Evolutionary conservation across 768 basidiomycete species (phyloP).

Genomic region (Leccinum imitatum): DNA sequence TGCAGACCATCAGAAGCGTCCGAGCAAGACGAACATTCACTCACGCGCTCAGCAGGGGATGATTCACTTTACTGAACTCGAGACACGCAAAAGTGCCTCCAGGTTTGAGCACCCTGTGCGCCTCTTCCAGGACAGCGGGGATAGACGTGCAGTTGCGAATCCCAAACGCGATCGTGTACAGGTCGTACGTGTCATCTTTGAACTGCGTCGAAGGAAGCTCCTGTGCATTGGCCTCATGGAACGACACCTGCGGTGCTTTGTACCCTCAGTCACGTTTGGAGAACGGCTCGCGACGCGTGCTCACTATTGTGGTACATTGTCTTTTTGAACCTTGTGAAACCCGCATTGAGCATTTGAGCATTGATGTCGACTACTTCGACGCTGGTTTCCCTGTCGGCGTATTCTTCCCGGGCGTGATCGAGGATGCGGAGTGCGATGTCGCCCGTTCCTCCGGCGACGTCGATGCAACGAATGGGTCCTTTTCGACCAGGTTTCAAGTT

Average conservation of each 20-base stretch:
- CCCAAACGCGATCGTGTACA: conserved; percentile 98
- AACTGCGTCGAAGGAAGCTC: conserved; percentile 65
- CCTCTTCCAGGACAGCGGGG: conserved; percentile 83
- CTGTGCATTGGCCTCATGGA: conserved; percentile 93
- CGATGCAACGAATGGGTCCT: conserved; percentile 79
- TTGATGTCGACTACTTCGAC: conserved; percentile 96
- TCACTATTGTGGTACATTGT: conserved; percentile 98
- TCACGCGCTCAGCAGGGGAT: conserved; percentile 83
- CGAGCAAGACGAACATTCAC: conserved; percentile 31
- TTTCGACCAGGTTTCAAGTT: conserved; percentile 72
- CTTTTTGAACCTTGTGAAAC: conserved; percentile 85
- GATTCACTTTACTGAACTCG: conserved; percentile 91
- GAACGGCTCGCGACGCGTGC: conserved; percentile 24
- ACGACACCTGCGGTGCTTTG: conserved; percentile 87
- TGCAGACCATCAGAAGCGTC: conserved; percentile 33
- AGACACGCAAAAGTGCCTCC: conserved; percentile 95
- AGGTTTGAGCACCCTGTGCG: conserved; percentile 91
- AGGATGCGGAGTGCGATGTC: conserved; percentile 95
- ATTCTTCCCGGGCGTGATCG: conserved; percentile 85
- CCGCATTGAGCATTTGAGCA: conserved; percentile 91
- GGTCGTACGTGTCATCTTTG: conserved; percentile 80
- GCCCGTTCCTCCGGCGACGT: conserved; percentile 96
- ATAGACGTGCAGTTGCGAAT: conserved; percentile 97
- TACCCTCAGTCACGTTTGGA: conserved; percentile 4
- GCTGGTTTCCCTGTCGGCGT: conserved; percentile 84